Evolutionary conservation across 2,329 filamentous ascomycete genomes (phyloP), one percentile per base, ranked within the genome.

Genomic region (Periconia digitata): DNA sequence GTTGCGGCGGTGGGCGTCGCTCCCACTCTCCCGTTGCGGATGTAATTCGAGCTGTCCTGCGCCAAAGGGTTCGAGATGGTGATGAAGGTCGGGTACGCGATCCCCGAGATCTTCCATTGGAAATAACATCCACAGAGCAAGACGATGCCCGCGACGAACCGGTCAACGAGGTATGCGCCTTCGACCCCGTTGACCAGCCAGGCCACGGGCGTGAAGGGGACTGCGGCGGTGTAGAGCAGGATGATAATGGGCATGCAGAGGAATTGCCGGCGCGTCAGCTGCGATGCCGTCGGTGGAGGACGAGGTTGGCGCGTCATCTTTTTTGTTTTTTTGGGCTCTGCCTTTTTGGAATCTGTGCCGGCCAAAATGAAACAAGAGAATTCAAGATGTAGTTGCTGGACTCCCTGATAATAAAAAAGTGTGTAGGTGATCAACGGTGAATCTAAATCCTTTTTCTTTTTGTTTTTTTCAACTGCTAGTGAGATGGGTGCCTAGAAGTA

Each of bases 81-180:
- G 21, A 41, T 24, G n/a, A 41, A 27, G 39, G 39, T 40, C 38
- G 21, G 21, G 18, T 23, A 40, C 6, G 8, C 23, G 17, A 40
- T 10, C 27, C 10, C 18, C n/a, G 35, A 37, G 35, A 37, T 37
- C 18, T 37, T 37, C 35, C 35, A 54, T 43, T 54, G 51, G 49
- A 54, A 54, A 41, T 54, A 54, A 10, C 40, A 40, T 2, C 42
- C 49, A 21, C 40, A 46, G 45, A 54, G 42, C 8, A 54, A 37
- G 4, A 43, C 12, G 35, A 51, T 12, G 8, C 45, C 49, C 15
- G 47, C 51, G 21, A 51, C 40, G 49, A 54, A 51, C 8, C 32
- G 42, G 35, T 54, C 51, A 40, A 54, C 3, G 27, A 54, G 40
- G 36, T 41, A 45, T 6, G 51, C 49, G 40, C 51, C 51, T 43